These are phyloP conservation scores for Bremia lactucae DNA, from an alignment of 352 stramenopile species.

Conservation along the genomic window DNA sequence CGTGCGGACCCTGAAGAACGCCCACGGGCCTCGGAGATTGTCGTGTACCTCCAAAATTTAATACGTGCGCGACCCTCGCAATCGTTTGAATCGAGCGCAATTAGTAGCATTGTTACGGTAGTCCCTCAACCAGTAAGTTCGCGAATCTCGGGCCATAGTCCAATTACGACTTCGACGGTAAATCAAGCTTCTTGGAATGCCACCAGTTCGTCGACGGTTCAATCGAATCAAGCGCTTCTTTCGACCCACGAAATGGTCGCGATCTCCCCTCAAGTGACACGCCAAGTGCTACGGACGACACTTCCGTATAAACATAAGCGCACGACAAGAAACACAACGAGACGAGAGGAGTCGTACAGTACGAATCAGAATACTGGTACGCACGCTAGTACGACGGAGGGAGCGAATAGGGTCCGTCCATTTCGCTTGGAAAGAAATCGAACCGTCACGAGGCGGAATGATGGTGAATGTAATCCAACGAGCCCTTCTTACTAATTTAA, in stretches of 20 bases:
- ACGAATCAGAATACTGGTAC: not conserved
- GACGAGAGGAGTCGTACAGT: conserved; percentile 7
- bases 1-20: conserved; percentile 40
- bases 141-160: too few relatives aligned
- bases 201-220: conserved; percentile 10
- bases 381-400: not conserved
- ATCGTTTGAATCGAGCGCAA: too few relatives aligned
- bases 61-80: conserved; percentile 16
- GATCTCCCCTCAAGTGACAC: conserved; percentile 12
- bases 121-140: too few relatives aligned
- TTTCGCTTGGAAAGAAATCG: too few relatives aligned
- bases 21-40: conserved; percentile 42
- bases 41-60: conserved; percentile 38
- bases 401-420: too few relatives aligned
- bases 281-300: conserved; percentile 14
- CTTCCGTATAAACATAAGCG: conserved; percentile 11
- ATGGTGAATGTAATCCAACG: too few relatives aligned
- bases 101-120: too few relatives aligned
- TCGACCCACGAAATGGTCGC: conserved; percentile 8
- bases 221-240: conserved; percentile 13
- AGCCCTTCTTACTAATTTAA: too few relatives aligned
- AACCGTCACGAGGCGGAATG: too few relatives aligned
- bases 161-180: too few relatives aligned
- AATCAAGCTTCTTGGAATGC: too few relatives aligned
- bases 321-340: conserved; percentile 12